Conservation (phyloP, 768 basidiomycete species). For the Pulveroboletus sp. region DNA sequence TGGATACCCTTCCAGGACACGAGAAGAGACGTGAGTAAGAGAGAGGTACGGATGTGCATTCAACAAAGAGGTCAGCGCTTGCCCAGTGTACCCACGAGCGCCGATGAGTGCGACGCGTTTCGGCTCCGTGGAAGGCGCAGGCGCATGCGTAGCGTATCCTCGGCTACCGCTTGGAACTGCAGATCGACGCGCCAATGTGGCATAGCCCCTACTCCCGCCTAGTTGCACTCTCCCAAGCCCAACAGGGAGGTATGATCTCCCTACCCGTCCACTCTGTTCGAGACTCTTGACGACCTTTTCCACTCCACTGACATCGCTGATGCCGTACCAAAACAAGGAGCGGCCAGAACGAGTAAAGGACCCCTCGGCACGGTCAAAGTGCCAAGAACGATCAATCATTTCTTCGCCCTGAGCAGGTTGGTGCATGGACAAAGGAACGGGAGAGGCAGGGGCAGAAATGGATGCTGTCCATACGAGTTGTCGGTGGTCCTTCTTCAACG, state of each 20-base stretch:
- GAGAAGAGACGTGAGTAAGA: conserved; percentile 94
- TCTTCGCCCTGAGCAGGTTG: conserved; percentile 66
- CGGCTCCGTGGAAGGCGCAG: conserved; percentile 49
- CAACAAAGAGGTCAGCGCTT: conserved; percentile 84
- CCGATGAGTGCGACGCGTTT: conserved; percentile 95
- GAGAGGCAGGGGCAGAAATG: conserved; percentile 33
- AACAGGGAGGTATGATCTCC: conserved; percentile 80
- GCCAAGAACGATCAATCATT: conserved; percentile 82
- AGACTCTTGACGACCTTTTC: conserved; percentile 77
- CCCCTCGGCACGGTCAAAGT: conserved; percentile 97
- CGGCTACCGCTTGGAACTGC: conserved; percentile 48
- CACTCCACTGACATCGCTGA: conserved; percentile 88
- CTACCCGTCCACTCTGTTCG: conserved; percentile 79
- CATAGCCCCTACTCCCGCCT: conserved; percentile 19
- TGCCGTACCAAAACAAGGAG: conserved; percentile 97
- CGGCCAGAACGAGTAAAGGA: conserved; percentile 94
- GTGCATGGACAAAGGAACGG: conserved; percentile 2
- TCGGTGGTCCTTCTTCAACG: conserved; percentile 93
- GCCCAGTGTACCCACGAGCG: conserved; percentile 94
- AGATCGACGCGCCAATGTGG: conserved; percentile 27
- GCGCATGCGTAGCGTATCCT: conserved; percentile 76
- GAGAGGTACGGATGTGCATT: conserved; percentile 85
- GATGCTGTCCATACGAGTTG: conserved; percentile 97
- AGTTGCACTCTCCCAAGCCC: conserved; percentile 17
- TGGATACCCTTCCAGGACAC: conserved; percentile 82